Conservation (phyloP, 306 rosid species). For the Prunus mira region DNA sequence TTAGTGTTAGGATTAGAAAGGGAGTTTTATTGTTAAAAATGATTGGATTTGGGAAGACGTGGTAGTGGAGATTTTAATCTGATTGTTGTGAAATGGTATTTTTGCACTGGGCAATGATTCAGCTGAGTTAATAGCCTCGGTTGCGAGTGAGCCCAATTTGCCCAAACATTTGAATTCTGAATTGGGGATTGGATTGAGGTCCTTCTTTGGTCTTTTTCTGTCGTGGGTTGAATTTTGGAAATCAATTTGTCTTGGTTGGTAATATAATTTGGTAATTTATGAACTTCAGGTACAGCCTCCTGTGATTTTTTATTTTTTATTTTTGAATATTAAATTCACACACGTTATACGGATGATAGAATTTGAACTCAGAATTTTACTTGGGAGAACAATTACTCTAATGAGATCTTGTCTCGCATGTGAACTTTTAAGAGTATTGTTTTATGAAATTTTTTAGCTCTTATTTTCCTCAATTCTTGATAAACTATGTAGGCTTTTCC, state of each 20-base stretch:
- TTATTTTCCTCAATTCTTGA: no score
- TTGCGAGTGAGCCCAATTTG: conserved; percentile 51
- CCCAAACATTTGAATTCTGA: conserved; percentile 19
- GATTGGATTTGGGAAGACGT: background rate
- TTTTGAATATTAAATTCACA: no score
- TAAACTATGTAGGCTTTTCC: no score
- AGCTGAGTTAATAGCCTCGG: background rate
- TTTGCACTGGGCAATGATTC: conserved; percentile 17
- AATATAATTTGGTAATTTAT: background rate
- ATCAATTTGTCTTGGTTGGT: conserved; percentile 6
- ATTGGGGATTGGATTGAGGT: background rate
- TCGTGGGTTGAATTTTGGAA: conserved; percentile 8
- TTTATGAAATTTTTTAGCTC: background rate
- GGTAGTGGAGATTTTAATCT: background rate
- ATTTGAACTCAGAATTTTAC: no score
- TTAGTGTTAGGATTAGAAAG: background rate
- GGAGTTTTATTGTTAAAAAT: background rate
- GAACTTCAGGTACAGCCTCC: no score
- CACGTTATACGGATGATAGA: fast-evolving
- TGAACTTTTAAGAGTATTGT: background rate
- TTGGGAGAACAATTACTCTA: no score
- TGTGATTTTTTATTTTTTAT: no score
- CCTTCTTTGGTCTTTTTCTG: background rate
- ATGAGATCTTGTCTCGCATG: no score
- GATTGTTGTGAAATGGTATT: background rate